These are phyloP conservation scores for Helminthosporium solani DNA, from an alignment of 2,329 filamentous ascomycete species.

Conservation along the genomic window DNA sequence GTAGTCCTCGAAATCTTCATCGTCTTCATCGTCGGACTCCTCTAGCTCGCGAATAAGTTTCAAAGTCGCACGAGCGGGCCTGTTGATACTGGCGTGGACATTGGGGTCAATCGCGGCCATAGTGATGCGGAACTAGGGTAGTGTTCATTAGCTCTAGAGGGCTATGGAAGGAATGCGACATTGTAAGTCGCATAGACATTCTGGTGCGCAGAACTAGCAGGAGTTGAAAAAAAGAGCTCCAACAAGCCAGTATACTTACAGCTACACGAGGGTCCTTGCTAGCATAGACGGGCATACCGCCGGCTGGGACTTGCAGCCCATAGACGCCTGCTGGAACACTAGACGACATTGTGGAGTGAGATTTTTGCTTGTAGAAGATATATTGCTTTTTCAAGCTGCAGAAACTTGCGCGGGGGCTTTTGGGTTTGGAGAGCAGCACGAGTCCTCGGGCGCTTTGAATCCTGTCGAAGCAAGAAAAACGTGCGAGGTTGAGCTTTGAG, in stretches of 20 bases:
- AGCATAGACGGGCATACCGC: conserved; percentile 78
- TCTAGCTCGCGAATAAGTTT: conserved; percentile 79
- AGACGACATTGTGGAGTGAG: conserved; percentile 34
- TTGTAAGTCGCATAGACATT: neutral
- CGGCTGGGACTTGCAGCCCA: conserved; percentile 85
- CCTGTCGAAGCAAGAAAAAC: no score
- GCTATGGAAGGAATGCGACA: neutral
- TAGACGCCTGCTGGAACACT: conserved; percentile 73
- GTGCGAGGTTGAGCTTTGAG: no score
- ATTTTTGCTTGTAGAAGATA: neutral
- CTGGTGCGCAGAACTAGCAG: no score
- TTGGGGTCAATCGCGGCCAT: conserved; percentile 98
- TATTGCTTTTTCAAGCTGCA: conserved; percentile 2
- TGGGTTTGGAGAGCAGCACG: conserved; percentile 13
- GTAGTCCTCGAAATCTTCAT: conserved; percentile 58
- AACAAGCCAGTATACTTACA: conserved; percentile 57
- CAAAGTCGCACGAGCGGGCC: conserved; percentile 75
- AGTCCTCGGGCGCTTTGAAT: conserved; percentile 20
- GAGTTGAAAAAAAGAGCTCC: neutral
- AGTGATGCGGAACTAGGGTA: conserved; percentile 86
- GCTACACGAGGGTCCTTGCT: conserved; percentile 74
- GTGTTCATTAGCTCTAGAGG: neutral
- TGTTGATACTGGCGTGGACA: conserved; percentile 54
- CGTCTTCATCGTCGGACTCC: conserved; percentile 59
- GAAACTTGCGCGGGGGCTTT: neutral